A percentile compares a stretch with the other conserved stretches of the same genome.
Conservation (phyloP, 352 stramenopile species). For the Globisporangium nagaii region DNA sequence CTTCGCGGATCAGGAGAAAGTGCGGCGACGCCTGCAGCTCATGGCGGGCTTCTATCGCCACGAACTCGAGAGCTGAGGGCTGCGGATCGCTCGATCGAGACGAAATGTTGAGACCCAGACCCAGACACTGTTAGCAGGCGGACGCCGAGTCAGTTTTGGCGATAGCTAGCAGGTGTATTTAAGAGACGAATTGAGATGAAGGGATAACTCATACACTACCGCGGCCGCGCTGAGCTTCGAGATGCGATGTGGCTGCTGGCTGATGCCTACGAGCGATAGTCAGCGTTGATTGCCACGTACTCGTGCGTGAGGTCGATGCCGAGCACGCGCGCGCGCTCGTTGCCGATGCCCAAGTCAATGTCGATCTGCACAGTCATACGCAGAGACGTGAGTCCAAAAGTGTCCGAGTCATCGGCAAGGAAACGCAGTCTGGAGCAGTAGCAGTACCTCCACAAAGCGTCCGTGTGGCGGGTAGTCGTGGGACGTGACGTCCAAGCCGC, state of each 20-base stretch:
- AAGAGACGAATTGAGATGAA: not conserved
- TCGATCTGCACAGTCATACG: constrained; percentile 67
- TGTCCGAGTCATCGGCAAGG: not conserved
- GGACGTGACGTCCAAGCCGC: constrained; percentile 71
- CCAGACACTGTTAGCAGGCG: not conserved
- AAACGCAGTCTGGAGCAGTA: not conserved
- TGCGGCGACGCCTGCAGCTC: constrained; percentile 56
- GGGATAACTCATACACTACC: not conserved
- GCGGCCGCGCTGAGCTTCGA: no score
- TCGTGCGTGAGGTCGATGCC: constrained; percentile 98
- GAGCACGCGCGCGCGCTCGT: constrained; percentile 83
- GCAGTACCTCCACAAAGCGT: constrained; percentile 89
- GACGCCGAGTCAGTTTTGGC: no score
- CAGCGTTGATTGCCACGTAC: constrained; percentile 98
- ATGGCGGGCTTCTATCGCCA: constrained; percentile 56
- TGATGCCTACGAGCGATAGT: constrained; percentile 93
- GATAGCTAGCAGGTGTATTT: not conserved
- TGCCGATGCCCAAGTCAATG: constrained; percentile 89
- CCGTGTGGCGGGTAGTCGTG: constrained; percentile 93
- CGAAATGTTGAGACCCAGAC: not conserved
- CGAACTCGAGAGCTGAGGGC: constrained; percentile 10
- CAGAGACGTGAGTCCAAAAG: not conserved
- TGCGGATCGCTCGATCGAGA: not conserved
- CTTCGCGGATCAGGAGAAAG: constrained; percentile 48
- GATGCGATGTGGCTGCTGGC: not conserved